These are phyloP conservation scores for Neonectria sp. DNA, from an alignment of 2,329 filamentous ascomycete genomes.

Conservation along the genomic window DNA sequence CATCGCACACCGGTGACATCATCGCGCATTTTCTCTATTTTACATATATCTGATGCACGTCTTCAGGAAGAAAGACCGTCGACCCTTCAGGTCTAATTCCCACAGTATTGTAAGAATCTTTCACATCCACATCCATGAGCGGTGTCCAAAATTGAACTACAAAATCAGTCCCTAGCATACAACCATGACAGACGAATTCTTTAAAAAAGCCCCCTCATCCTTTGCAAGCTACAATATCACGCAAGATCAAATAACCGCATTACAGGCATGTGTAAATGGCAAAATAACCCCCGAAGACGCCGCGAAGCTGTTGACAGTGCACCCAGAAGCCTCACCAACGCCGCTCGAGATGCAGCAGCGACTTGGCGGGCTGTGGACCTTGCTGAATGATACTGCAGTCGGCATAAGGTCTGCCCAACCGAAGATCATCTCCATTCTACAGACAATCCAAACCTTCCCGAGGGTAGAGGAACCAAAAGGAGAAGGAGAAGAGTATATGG, in stretches of 20 bases:
- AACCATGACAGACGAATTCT: slow-evolving; percentile 17
- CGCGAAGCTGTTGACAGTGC: neutral
- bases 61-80: no score
- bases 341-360: slow-evolving; percentile 30
- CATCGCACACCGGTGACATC: neutral
- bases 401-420: slow-evolving; percentile 7
- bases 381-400: slow-evolving; percentile 25
- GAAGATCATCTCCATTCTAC: slow-evolving; percentile 19
- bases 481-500: slow-evolving; percentile 20
- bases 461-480: slow-evolving; percentile 10
- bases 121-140: no score
- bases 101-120: no score
- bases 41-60: no score
- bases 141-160: no score
- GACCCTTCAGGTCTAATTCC: no score
- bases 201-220: neutral
- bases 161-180: no score
- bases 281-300: neutral
- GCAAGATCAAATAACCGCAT: neutral
- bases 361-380: slow-evolving; percentile 24
- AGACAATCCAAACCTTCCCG: slow-evolving; percentile 15
- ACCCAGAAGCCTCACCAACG: slow-evolving; percentile 7
- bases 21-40: neutral
- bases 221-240: slow-evolving; percentile 11
- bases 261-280: slow-evolving; percentile 24